These are phyloP conservation scores for Coniferiporia weirii DNA, from an alignment of 1,284 basidiomycete genomes.

Conservation along the genomic window DNA sequence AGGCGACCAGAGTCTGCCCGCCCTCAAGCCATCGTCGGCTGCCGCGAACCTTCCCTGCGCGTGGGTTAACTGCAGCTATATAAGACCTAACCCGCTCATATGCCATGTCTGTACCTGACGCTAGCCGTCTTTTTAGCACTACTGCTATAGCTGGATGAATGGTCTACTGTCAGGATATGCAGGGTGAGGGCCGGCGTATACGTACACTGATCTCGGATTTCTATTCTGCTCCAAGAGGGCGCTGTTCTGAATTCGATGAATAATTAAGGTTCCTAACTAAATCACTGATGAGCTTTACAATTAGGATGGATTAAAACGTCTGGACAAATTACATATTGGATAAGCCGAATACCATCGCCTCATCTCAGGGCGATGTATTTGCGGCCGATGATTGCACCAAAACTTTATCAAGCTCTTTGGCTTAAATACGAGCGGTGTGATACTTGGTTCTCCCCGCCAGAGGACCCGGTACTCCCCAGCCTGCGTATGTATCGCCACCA, in stretches of 20 bases:
- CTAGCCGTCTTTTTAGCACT: slow-evolving; percentile 4
- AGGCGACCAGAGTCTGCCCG: neutral
- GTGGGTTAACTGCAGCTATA: slow-evolving; percentile 4
- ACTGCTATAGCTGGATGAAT: neutral
- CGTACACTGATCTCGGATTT: slow-evolving; percentile 10
- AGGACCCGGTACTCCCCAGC: neutral
- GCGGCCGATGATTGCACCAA: slow-evolving; percentile 6
- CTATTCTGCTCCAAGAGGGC: slow-evolving; percentile 11
- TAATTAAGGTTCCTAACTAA: slow-evolving; percentile 10
- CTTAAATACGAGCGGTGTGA: slow-evolving; percentile 15
- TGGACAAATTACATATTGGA: slow-evolving; percentile 3
- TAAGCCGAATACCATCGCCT: slow-evolving; percentile 8
- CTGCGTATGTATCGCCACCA: slow-evolving; percentile 14
- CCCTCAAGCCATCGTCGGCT: neutral
- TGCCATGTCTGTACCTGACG: slow-evolving; percentile 5
- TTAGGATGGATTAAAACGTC: slow-evolving; percentile 8
- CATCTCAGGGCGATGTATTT: neutral
- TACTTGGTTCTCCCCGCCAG: neutral
- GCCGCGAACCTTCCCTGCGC: neutral
- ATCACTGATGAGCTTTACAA: slow-evolving; percentile 8
- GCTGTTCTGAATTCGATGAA: slow-evolving; percentile 1
- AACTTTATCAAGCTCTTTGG: slow-evolving; percentile 18
- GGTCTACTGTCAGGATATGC: slow-evolving; percentile 1
- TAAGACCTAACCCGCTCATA: slow-evolving; percentile 1
- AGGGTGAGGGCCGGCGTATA: neutral